Evolutionary conservation across 345 rosid species (phyloP), one percentile per base, ranked within the genome.

Genomic region (Theobroma cacao): DNA sequence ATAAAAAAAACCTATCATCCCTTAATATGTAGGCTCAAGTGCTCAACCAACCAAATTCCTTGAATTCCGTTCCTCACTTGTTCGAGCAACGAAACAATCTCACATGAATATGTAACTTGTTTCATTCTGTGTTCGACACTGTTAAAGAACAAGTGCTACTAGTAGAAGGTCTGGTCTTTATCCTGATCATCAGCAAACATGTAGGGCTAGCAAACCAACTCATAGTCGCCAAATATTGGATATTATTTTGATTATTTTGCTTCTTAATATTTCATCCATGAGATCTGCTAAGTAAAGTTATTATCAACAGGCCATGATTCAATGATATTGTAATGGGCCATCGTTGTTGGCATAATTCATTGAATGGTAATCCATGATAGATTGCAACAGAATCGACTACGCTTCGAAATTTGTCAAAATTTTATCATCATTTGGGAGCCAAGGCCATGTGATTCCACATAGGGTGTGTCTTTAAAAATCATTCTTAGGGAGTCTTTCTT

Each of bases 391-490:
- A 30, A 59, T 28, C 2, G 34, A 26, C 2, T 59, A 26, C 1
- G 38, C 5, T 63, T 9, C 22, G 11, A 12, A 60, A 28, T 60
- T 26, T 28, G 36, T 60, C 36, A 30, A 60, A 7, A n/a, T 2
- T 5, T 30, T 11, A 30, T 28, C 36, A 5, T 26, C 65, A 15
- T 30, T 33, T 62, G n/a, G 67, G n/a, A 31, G 67, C 18, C 76
- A 72, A n/a, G 33, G 7, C 33, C 63, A 72, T 72, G 63, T 72
- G 76, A 34, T 22, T 34, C 76, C 33, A 53, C 55, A 34, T 13
- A 12, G 24, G n/a, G 13, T 12, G 1, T 22, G 40, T 48, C 28
- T 50, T 53, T 10, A 70, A 69, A 70, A 26, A 70, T 70, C 30
- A 22, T 28, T 4, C 10, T 6, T 58, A 24, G 28, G 62, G 31